A percentile compares a stretch with the other conserved stretches of the same genome.
Evolutionary conservation across 148 eudicot species (phyloP).

Genomic region (Amaranthus palmeri): DNA sequence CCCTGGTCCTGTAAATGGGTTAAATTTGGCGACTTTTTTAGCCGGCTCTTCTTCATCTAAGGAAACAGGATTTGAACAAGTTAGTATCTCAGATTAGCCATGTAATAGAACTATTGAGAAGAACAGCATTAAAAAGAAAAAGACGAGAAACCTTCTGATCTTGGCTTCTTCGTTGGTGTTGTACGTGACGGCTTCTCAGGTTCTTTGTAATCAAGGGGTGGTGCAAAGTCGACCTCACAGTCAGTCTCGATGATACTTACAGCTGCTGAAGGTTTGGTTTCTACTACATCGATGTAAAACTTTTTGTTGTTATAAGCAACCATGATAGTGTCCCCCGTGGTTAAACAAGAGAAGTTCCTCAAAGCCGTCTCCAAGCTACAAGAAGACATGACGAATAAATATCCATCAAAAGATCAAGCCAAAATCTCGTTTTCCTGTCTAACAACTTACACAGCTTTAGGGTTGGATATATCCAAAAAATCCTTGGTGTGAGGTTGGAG

Average conservation of each 20-base stretch:
- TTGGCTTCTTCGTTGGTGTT: conserved; percentile 26
- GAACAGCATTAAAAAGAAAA: background rate
- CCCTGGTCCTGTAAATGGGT: conserved; percentile 30
- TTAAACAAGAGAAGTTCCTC: conserved; percentile 37
- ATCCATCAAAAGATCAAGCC: background rate
- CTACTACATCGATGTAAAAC: conserved; percentile 30
- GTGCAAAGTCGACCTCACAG: conserved; percentile 38
- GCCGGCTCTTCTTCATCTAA: conserved; percentile 28
- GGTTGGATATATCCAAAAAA: conserved; percentile 34
- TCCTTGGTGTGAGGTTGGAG: conserved; percentile 38
- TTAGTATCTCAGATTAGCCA: background rate
- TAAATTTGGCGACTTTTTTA: conserved; percentile 26
- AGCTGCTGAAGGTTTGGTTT: conserved; percentile 34
- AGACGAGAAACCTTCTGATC: conserved; percentile 20
- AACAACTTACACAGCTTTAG: conserved; percentile 35
- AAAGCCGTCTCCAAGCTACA: conserved; percentile 36
- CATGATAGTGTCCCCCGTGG: conserved; percentile 36
- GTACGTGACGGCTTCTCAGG: conserved; percentile 26
- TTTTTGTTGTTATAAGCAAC: conserved; percentile 34
- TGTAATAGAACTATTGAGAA: background rate
- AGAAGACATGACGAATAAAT: background rate
- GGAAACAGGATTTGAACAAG: conserved; percentile 1
- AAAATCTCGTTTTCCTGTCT: background rate
- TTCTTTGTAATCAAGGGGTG: conserved; percentile 38
- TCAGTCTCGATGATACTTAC: conserved; percentile 38